Conservation (phyloP, 805 yeast genomes). For the Wickerhamiella sergipiensis region DNA sequence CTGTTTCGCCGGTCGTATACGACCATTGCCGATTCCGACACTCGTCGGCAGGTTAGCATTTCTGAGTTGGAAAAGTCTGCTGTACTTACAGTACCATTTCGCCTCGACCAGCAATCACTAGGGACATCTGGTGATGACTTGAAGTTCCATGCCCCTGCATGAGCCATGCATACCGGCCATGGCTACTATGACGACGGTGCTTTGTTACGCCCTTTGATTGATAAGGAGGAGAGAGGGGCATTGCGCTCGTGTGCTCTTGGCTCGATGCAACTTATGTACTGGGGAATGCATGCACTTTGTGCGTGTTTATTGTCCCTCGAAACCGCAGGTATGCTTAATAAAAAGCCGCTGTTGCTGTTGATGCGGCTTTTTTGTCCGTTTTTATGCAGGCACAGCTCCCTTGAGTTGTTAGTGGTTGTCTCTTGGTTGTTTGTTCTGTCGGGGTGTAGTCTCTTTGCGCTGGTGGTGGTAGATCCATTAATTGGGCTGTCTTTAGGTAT, state of each 20-base stretch:
- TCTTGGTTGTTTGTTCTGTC: background rate
- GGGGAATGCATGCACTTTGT: too few species aligned
- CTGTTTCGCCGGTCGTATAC: slow-evolving; percentile 5
- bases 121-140: slow-evolving; percentile 1
- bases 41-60: slow-evolving; percentile 5
- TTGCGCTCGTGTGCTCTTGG: too few species aligned
- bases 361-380: background rate
- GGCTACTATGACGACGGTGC: background rate
- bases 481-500: too few species aligned
- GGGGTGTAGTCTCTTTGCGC: too few species aligned
- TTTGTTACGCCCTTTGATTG: background rate
- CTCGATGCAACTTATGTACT: too few species aligned
- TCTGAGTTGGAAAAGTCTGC: too few species aligned
- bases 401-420: background rate
- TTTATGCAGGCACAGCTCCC: too few species aligned
- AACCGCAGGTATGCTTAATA: background rate
- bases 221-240: too few species aligned
- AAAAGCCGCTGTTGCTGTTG: background rate
- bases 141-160: background rate
- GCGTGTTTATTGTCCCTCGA: background rate
- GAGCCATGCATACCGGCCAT: background rate
- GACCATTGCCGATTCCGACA: slow-evolving; percentile 3
- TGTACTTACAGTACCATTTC: slow-evolving; percentile 6
- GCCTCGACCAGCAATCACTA: background rate
- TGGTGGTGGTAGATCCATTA: too few species aligned